phyloP scores from a whole-genome alignment of 805 yeast species.

The Candida gorgasii region DNA sequence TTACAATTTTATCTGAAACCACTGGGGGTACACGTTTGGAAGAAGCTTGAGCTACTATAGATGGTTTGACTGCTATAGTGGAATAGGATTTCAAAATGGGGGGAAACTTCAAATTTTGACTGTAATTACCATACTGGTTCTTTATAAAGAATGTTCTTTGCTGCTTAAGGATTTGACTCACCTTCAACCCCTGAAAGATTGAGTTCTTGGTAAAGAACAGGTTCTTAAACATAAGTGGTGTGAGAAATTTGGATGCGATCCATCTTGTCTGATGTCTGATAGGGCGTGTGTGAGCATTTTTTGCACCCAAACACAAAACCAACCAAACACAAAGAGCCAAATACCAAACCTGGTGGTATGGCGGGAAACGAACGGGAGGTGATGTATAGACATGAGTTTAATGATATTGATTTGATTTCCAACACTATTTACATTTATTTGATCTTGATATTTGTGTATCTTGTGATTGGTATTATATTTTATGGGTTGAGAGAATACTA shows the following conservation, averaged over 20 bases:
- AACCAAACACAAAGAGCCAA: background rate
- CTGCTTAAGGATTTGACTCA: conserved; percentile 8
- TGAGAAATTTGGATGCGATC: no score
- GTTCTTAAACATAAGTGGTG: conserved; percentile 43
- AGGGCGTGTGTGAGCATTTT: conserved; percentile 10
- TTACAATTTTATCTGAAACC: conserved; percentile 47
- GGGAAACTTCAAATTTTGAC: background rate
- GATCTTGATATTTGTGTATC: conserved; percentile 21
- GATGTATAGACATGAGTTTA: background rate
- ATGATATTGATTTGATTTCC: conserved; percentile 23
- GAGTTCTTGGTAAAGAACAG: conserved; percentile 61
- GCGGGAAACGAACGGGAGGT: background rate
- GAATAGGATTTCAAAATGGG: conserved; percentile 1
- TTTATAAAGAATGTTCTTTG: conserved; percentile 11
- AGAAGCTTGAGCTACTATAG: background rate
- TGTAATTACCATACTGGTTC: background rate
- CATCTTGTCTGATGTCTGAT: conserved; percentile 1
- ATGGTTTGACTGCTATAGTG: background rate
- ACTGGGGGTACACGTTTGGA: conserved; percentile 8
- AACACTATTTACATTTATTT: conserved; percentile 28
- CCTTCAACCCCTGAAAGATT: conserved; percentile 35
- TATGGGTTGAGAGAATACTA: conserved; percentile 28
- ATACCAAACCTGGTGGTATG: background rate
- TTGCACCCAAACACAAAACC: conserved; percentile 6
- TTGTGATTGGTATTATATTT: conserved; percentile 21